phyloP scores from a whole-genome alignment of 371 early-diverging fungal species.

The Mucor mucedo region DNA sequence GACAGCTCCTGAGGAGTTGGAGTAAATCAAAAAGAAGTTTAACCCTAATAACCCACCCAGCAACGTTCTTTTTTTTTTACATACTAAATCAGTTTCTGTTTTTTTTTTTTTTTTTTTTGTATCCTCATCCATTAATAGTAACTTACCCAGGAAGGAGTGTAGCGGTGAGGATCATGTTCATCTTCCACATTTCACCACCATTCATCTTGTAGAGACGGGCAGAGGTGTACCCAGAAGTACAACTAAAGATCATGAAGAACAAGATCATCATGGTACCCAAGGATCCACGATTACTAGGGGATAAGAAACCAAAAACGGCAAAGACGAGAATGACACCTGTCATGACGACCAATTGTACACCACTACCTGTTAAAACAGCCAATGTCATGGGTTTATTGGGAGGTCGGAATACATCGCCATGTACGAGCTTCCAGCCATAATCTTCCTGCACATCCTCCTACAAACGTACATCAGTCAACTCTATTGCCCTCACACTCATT shows the following conservation, averaged over 20 bases:
- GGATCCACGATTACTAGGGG: slow-evolving; percentile 94
- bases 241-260: slow-evolving; percentile 88
- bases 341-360: slow-evolving; percentile 92
- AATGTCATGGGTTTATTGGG: slow-evolving; percentile 81
- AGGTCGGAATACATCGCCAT: slow-evolving; percentile 92
- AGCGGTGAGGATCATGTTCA: slow-evolving; percentile 83
- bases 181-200: slow-evolving; percentile 87
- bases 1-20: slow-evolving; percentile 91
- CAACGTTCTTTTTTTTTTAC: slow-evolving; percentile 45
- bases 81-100: too few relatives aligned
- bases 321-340: slow-evolving; percentile 81
- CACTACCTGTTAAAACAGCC: slow-evolving; percentile 89
- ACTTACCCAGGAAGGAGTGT: slow-evolving; percentile 75
- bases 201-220: slow-evolving; percentile 94
- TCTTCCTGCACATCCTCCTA: slow-evolving; percentile 86
- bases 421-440: slow-evolving; percentile 92
- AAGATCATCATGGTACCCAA: slow-evolving; percentile 88
- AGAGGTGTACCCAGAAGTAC: slow-evolving; percentile 87
- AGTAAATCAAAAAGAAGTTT: slow-evolving; percentile 90
- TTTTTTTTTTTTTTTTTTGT: too few relatives aligned
- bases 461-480: background rate
- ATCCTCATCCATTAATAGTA: background rate
- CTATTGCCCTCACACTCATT: background rate
- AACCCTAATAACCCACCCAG: slow-evolving; percentile 74
- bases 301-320: slow-evolving; percentile 96